Evolutionary conservation across 208 protist species (phyloP).

Genomic region (Leishmania mexicana): DNA sequence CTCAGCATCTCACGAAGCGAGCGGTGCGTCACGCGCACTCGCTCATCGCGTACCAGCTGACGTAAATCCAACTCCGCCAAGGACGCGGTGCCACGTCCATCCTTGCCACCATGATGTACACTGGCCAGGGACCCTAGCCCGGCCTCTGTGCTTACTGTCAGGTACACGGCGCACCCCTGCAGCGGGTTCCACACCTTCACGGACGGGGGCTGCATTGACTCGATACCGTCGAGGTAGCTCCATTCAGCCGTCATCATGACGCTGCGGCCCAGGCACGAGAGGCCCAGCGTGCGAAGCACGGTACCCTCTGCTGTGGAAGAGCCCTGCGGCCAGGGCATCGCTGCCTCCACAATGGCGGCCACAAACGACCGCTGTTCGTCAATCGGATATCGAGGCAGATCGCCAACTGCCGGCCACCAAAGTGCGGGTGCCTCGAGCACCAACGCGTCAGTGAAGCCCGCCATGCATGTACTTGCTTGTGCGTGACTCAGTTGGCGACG

Average conservation of each 20-base stretch:
- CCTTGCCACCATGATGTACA: not conserved
- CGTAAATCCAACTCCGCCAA: constrained; percentile 8
- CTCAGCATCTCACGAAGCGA: constrained; percentile 5
- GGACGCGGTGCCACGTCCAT: not conserved
- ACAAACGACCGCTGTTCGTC: constrained; percentile 43
- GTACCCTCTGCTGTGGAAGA: not conserved
- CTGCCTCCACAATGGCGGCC: constrained; percentile 39
- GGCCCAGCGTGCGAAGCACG: constrained; percentile 17
- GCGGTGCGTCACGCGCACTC: constrained; percentile 25
- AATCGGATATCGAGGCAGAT: constrained; percentile 52
- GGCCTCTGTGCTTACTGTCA: constrained; percentile 20
- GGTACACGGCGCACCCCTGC: constrained; percentile 16
- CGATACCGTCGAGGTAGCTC: constrained; percentile 9
- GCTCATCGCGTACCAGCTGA: constrained; percentile 13
- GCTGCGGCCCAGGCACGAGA: constrained; percentile 65
- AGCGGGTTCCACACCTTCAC: constrained; percentile 55
- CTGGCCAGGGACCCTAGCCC: constrained; percentile 8
- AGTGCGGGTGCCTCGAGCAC: constrained; percentile 46
- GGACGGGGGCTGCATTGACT: not conserved
- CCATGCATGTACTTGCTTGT: constrained; percentile 4
- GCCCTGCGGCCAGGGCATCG: constrained; percentile 25
- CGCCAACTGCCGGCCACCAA: constrained; percentile 72
- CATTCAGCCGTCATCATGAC: constrained; percentile 56
- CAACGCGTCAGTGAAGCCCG: constrained; percentile 59
- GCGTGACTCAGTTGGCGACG: not conserved